These are phyloP conservation scores for Rhizophora mangle DNA, from an alignment of 345 rosid species.

Conservation along the genomic window DNA sequence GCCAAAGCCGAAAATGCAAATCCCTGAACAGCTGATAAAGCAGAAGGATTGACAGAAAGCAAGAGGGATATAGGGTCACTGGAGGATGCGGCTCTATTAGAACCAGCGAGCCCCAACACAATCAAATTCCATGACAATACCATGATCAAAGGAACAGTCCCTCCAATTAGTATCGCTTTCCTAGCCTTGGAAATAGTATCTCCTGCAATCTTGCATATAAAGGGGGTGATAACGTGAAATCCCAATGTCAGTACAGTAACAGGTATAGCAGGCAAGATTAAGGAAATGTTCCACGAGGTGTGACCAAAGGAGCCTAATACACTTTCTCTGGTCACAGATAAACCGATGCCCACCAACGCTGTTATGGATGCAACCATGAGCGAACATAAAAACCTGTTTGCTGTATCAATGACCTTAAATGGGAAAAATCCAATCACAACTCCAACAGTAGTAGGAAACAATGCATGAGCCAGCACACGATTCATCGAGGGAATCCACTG, in stretches of 20 bases:
- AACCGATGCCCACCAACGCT: constrained; percentile 61
- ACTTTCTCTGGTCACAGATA: constrained; percentile 67
- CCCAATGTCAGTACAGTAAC: constrained; percentile 82
- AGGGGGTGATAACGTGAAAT: constrained; percentile 90
- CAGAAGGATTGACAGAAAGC: constrained; percentile 80
- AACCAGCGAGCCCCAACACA: constrained; percentile 76
- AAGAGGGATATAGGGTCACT: constrained; percentile 73
- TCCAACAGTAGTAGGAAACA: constrained; percentile 61
- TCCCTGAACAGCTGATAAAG: constrained; percentile 79
- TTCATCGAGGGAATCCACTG: constrained; percentile 79
- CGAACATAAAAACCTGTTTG: constrained; percentile 61
- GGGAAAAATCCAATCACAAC: constrained; percentile 56
- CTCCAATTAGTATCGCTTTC: constrained; percentile 71
- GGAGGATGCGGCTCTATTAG: constrained; percentile 29
- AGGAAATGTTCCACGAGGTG: constrained; percentile 58
- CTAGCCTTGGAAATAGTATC: constrained; percentile 57
- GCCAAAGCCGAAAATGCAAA: constrained; percentile 88
- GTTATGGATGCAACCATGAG: constrained; percentile 75
- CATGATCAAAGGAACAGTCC: constrained; percentile 73
- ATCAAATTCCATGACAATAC: constrained; percentile 86
- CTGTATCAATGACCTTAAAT: constrained; percentile 56
- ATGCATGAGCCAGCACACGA: constrained; percentile 50
- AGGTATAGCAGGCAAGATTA: constrained; percentile 76
- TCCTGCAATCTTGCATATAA: constrained; percentile 77
- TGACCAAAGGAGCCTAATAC: constrained; percentile 54